phyloP scores from a whole-genome alignment of 2,329 filamentous ascomycete genomes.

The Colletotrichum destructivum region DNA sequence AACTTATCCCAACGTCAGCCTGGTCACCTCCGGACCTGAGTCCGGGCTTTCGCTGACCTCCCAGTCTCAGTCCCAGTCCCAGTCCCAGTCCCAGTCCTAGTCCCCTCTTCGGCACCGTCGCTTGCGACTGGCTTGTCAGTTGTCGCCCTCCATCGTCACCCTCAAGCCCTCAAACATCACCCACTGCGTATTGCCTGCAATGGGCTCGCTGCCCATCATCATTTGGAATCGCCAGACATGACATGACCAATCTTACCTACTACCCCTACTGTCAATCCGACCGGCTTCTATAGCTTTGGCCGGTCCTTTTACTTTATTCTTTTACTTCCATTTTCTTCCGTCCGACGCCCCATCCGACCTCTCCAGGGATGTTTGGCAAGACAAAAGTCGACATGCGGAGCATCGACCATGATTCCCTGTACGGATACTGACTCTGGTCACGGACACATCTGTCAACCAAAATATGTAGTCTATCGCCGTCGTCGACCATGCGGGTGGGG shows the following conservation, averaged over 20 bases:
- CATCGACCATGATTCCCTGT: conserved; percentile 23
- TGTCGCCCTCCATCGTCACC: conserved; percentile 1
- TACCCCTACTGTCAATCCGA: too few species aligned
- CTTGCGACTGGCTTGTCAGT: conserved; percentile 28
- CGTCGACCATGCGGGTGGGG: neutral
- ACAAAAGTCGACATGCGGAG: conserved; percentile 4
- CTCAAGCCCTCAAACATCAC: conserved; percentile 6
- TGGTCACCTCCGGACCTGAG: conserved; percentile 27
- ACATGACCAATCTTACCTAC: neutral
- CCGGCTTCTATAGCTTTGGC: too few species aligned
- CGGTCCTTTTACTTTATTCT: too few species aligned
- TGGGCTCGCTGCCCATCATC: conserved; percentile 10
- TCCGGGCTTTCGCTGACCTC: conserved; percentile 12
- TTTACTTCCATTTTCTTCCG: too few species aligned
- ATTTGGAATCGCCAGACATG: conserved; percentile 19
- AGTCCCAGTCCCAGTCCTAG: neutral
- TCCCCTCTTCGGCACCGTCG: neutral
- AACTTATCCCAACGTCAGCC: conserved; percentile 38
- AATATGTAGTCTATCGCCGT: conserved; percentile 2
- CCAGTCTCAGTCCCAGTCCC: neutral
- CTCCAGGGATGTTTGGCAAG: conserved; percentile 6
- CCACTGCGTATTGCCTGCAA: neutral
- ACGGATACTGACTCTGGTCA: neutral
- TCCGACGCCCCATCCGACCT: conserved; percentile 17
- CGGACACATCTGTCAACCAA: conserved; percentile 32